A percentile compares a stretch with the other conserved stretches of the same genome.
Conservation (phyloP, 2,329 filamentous ascomycete genomes). For the Cryphonectria naterciae region DNA sequence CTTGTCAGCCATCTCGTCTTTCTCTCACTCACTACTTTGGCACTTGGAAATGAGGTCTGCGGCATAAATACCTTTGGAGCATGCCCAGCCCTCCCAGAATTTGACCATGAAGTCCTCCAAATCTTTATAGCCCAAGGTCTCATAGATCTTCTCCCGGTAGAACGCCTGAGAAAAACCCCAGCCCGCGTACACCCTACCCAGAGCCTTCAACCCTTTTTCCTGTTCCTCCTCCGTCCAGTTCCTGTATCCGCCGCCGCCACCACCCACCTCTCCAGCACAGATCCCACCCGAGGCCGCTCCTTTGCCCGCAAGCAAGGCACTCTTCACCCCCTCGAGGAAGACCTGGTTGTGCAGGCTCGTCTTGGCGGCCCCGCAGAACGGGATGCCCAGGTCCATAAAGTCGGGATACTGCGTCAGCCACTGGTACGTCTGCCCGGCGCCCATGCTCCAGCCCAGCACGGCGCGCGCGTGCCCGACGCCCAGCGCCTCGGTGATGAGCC, state of each 20-base stretch:
- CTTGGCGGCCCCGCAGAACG: constrained; percentile 54
- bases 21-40: not conserved
- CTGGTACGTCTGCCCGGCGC: constrained; percentile 57
- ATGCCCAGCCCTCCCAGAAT: constrained; percentile 77
- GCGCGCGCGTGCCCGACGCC: constrained; percentile 48
- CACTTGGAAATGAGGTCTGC: too few relatives aligned
- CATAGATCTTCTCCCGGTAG: constrained; percentile 72
- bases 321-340: constrained; percentile 58
- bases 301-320: constrained; percentile 45
- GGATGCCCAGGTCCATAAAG: constrained; percentile 50
- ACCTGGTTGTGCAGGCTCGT: constrained; percentile 57
- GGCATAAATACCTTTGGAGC: constrained; percentile 26
- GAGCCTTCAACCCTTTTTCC: constrained; percentile 62
- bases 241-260: constrained; percentile 10
- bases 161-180: constrained; percentile 83
- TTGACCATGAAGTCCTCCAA: constrained; percentile 75
- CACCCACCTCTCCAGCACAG: constrained; percentile 19
- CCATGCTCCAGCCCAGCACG: constrained; percentile 62
- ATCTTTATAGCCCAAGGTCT: constrained; percentile 66
- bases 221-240: constrained; percentile 35
- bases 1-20: not conserved
- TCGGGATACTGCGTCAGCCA: constrained; percentile 53
- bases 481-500: constrained; percentile 45
- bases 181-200: constrained; percentile 76
- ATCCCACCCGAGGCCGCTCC: constrained; percentile 36